These are phyloP conservation scores for Boletus patriciae DNA, from an alignment of 768 basidiomycete species.

Conservation along the genomic window DNA sequence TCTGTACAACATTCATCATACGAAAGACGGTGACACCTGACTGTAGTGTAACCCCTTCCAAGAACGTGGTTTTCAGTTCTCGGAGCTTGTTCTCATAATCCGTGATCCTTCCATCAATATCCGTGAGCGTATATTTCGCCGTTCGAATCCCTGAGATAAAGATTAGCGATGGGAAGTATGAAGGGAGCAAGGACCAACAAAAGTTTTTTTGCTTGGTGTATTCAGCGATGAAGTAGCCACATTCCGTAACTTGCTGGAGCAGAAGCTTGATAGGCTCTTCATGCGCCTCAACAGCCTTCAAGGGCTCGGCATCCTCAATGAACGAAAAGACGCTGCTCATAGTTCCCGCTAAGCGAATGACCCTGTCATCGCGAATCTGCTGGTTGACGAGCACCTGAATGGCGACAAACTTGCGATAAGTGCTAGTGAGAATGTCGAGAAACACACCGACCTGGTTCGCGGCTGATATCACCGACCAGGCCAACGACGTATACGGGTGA, in stretches of 20 bases:
- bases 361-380: slow-evolving; percentile 7
- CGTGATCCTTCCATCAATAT: not conserved
- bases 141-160: not conserved
- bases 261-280: not conserved
- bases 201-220: not conserved
- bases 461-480: slow-evolving; percentile 17
- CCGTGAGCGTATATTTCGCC: not conserved
- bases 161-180: not conserved
- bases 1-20: slow-evolving; percentile 5
- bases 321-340: not conserved
- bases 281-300: slow-evolving; percentile 4
- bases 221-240: too few species aligned
- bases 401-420: not conserved
- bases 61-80: not conserved
- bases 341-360: slow-evolving; percentile 7
- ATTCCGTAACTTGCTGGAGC: too few species aligned
- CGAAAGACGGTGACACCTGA: slow-evolving; percentile 5
- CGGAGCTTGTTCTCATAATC: not conserved
- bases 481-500: slow-evolving; percentile 11
- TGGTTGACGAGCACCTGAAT: not conserved
- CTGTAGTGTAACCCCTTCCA: not conserved
- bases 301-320: not conserved
- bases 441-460: slow-evolving; percentile 7
- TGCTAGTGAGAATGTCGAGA: not conserved
- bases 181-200: not conserved